These are phyloP conservation scores for Tulasnella sp. DNA, from an alignment of 768 basidiomycete genomes.

Conservation along the genomic window DNA sequence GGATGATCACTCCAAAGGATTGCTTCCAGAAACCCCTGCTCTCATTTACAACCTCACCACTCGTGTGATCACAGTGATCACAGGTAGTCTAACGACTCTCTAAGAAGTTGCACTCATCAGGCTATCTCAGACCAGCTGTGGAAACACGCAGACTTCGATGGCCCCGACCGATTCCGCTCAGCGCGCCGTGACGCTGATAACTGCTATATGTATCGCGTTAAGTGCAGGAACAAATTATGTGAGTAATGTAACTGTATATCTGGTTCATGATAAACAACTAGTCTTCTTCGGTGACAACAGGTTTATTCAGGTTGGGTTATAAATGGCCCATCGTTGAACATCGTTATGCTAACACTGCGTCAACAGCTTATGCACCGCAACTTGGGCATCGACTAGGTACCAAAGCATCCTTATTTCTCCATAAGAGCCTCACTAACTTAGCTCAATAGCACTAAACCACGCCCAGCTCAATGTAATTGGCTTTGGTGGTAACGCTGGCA, in stretches of 20 bases:
- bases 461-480: constrained; percentile 71
- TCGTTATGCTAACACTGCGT: neutral
- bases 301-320: constrained; percentile 28
- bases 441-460: constrained; percentile 36
- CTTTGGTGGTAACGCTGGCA: neutral
- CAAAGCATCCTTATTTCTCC: neutral
- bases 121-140: too few species aligned
- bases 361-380: constrained; percentile 71
- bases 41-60: too few species aligned
- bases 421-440: too few species aligned
- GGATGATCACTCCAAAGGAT: too few species aligned
- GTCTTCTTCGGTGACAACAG: constrained; percentile 17
- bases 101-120: too few species aligned
- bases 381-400: constrained; percentile 56
- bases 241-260: constrained; percentile 22
- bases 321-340: neutral
- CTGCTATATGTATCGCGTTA: constrained; percentile 46
- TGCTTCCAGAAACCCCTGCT: too few species aligned
- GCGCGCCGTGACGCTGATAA: constrained; percentile 38
- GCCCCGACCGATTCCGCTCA: constrained; percentile 30
- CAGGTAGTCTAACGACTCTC: too few species aligned
- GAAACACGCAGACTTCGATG: neutral
- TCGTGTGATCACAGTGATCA: too few species aligned
- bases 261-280: neutral
- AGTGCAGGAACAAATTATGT: constrained; percentile 68